Base-by-base conservation (phyloP, 108 stramenopile genomes). In the Fistulifera pelliculosa region DNA sequence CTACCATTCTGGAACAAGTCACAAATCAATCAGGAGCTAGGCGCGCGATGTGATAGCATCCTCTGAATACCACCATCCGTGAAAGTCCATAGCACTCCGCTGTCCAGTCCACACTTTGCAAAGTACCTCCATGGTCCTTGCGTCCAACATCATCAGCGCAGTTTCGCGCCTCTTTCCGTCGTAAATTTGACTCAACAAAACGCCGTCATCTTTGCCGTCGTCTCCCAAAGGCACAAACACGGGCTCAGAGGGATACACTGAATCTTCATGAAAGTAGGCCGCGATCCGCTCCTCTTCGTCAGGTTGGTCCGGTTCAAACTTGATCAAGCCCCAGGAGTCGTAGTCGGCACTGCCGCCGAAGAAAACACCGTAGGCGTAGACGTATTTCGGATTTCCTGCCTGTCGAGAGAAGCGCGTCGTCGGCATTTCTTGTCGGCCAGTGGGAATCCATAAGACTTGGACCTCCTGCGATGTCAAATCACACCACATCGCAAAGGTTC, bases 171-270 rank as follows among this genome's bases (percentile, higher is more conserved):
- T 44, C 24, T 25, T 24, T 6, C 71, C 71, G 59, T 55, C 53
- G 38, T 65, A 69, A 10, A 39, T 50, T 48, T 68, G 67, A 35
- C 61, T 58, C 41, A 73, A 57, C 31, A 73, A 25, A 0, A 73
- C 62, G n/a, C 71, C 71, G 43, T 73, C 64, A 58, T 73, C 71
- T 62, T 73, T 67, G 10, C 12, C 39, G 21, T 67, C 67, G 5
- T 57, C 27, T 16, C 67, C 67, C 47, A 68, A 38, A 17, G 71
- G 26, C 10, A 73, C 63, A 60, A 73, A 73, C 8, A 60, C 26
- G 1, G 71, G 67, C 40, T 73, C 71, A 26, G 71, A 73, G 16
- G n/a, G 38, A 41, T 73, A 73, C 2, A 58, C 57, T 2, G 56
- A 58, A 31, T 73, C 71, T 59, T 64, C 16, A 24, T 51, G 66